Conservation (phyloP, 495 filamentous ascomycete genomes). For the Tuber melanosporum region DNA sequence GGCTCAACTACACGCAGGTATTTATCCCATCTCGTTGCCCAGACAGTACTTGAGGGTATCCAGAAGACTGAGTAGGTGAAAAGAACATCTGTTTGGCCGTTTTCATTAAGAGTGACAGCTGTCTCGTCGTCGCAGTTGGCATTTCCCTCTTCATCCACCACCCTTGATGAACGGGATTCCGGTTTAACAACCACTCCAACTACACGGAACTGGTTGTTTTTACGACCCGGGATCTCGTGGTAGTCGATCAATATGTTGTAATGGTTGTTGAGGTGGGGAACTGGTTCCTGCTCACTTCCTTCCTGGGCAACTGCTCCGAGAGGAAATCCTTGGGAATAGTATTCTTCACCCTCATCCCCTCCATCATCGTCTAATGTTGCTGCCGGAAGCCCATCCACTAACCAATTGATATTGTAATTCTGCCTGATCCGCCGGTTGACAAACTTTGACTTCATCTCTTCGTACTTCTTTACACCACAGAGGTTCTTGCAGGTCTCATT, state of each 20-base stretch:
- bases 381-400: constrained; percentile 87
- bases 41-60: constrained; percentile 68
- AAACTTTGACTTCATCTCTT: constrained; percentile 62
- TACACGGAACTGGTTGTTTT: constrained; percentile 63
- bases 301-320: constrained; percentile 54
- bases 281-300: constrained; percentile 9
- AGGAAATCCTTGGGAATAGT: constrained; percentile 82
- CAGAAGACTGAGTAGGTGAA: constrained; percentile 92
- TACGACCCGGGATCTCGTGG: constrained; percentile 60
- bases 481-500: constrained; percentile 81
- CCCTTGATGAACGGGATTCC: constrained; percentile 58
- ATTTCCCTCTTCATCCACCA: constrained; percentile 49
- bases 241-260: constrained; percentile 92
- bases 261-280: constrained; percentile 70
- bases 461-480: constrained; percentile 61
- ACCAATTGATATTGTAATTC: constrained; percentile 86
- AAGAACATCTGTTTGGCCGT: constrained; percentile 61
- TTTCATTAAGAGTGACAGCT: constrained; percentile 58
- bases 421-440: constrained; percentile 74
- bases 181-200: constrained; percentile 88
- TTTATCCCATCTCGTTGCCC: constrained; percentile 97
- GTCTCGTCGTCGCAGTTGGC: constrained; percentile 42
- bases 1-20: constrained; percentile 93
- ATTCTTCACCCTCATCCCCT: constrained; percentile 61
- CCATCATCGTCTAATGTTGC: constrained; percentile 66